Conservation (phyloP, 441 rosid species). For the Cnidoscolus chayamansa region DNA sequence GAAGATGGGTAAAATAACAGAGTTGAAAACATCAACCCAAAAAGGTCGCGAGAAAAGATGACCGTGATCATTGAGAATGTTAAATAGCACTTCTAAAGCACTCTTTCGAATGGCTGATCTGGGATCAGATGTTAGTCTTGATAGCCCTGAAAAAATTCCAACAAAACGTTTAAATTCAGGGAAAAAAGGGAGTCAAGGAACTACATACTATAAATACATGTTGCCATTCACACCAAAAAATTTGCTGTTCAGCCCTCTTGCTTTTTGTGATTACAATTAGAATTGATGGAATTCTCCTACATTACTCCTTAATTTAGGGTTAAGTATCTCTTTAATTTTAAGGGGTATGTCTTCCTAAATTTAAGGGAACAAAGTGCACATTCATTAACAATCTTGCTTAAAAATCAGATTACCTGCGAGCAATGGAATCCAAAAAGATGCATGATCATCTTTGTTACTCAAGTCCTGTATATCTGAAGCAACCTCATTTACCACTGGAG, state of each 20-base stretch:
- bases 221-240: neutral
- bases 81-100: constrained; percentile 87
- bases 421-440: constrained; percentile 88
- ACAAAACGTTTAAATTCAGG: constrained; percentile 1
- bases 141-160: constrained; percentile 60
- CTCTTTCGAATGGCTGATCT: constrained; percentile 80
- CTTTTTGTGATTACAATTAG: neutral
- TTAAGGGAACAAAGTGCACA: neutral
- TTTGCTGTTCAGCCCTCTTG: neutral
- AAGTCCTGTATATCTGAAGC: constrained; percentile 38
- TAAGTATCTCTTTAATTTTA: too few species aligned
- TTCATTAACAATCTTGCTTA: constrained; percentile 14
- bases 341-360: too few species aligned
- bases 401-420: constrained; percentile 64
- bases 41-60: constrained; percentile 73
- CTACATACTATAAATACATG: neutral
- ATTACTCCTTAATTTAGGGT: too few species aligned
- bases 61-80: constrained; percentile 94
- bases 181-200: neutral
- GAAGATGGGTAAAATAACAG: constrained; percentile 71
- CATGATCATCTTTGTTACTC: constrained; percentile 67
- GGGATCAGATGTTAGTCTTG: constrained; percentile 78
- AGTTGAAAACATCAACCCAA: constrained; percentile 60
- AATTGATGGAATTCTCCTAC: neutral
- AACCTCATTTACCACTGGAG: constrained; percentile 36